Percentiles rank a stretch among this genome's conserved stretches.
Conservation (phyloP, 371 early-diverging fungal species). For the Mucor indicus region DNA sequence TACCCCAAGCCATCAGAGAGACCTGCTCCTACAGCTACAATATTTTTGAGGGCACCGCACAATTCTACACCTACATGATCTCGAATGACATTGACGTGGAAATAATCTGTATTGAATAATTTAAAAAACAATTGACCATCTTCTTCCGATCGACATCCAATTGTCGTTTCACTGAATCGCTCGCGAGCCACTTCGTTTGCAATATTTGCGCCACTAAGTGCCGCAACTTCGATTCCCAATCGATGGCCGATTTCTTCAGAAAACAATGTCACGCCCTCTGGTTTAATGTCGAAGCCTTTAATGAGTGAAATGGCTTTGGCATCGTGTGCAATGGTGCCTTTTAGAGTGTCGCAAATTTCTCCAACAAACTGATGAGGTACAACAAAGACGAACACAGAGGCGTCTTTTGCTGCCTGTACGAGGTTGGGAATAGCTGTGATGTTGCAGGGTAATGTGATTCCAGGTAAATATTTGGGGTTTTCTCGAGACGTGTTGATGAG, state of each 20-base stretch:
- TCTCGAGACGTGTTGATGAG: slow-evolving; percentile 93
- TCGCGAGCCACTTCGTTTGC: slow-evolving; percentile 97
- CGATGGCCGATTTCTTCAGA: slow-evolving; percentile 83
- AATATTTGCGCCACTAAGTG: slow-evolving; percentile 99
- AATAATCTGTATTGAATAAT: slow-evolving; percentile 87
- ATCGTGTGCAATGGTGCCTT: slow-evolving; percentile 59
- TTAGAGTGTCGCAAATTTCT: slow-evolving; percentile 74
- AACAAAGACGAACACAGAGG: slow-evolving; percentile 93
- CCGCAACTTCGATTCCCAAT: slow-evolving; percentile 76
- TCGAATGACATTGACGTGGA: slow-evolving; percentile 78
- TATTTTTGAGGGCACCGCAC: slow-evolving; percentile 98
- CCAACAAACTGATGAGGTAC: slow-evolving; percentile 97
- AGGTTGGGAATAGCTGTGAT: slow-evolving; percentile 84
- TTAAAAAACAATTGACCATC: slow-evolving; percentile 59
- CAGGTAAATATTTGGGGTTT: slow-evolving; percentile 97
- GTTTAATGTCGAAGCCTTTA: slow-evolving; percentile 88
- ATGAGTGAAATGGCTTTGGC: slow-evolving; percentile 93
- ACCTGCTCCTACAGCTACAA: slow-evolving; percentile 98
- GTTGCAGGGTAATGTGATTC: slow-evolving; percentile 85
- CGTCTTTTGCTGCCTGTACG: slow-evolving; percentile 70
- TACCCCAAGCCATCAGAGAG: slow-evolving; percentile 87
- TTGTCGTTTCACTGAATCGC: slow-evolving; percentile 94
- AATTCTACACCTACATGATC: slow-evolving; percentile 96
- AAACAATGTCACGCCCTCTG: slow-evolving; percentile 76
- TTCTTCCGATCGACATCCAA: slow-evolving; percentile 70